Percentiles rank a stretch among this genome's conserved stretches.
These are phyloP conservation scores for Bondarzewia mesenterica DNA, from an alignment of 1,284 basidiomycete species.

Conservation along the genomic window DNA sequence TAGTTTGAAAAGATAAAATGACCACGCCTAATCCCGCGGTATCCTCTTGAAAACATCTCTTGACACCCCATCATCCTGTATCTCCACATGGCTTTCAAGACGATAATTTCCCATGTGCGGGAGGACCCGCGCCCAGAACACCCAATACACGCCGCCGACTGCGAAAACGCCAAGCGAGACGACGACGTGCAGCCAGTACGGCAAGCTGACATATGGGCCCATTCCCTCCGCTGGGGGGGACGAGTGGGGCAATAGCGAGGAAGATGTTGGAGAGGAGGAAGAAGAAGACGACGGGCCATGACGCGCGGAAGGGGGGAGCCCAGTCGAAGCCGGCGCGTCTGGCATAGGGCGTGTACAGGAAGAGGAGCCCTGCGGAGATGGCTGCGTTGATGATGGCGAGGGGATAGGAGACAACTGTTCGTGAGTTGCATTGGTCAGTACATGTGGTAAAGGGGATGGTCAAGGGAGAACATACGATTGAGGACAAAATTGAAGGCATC, in stretches of 20 bases:
- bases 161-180: slow-evolving; percentile 41
- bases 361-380: slow-evolving; percentile 52
- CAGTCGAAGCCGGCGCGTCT: slow-evolving; percentile 28
- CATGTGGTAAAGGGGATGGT: background rate
- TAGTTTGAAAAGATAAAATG: too few relatives aligned
- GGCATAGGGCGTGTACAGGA: slow-evolving; percentile 42
- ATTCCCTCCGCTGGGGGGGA: slow-evolving; percentile 47
- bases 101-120: slow-evolving; percentile 42
- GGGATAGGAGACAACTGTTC: slow-evolving; percentile 46
- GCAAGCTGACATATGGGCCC: slow-evolving; percentile 46
- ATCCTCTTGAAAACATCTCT: slow-evolving; percentile 33
- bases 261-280: slow-evolving; percentile 62
- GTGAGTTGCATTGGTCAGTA: background rate
- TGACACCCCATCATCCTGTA: slow-evolving; percentile 41
- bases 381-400: slow-evolving; percentile 46
- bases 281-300: slow-evolving; percentile 34
- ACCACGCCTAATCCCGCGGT: background rate
- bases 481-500: slow-evolving; percentile 65
- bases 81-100: slow-evolving; percentile 38
- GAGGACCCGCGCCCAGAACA: slow-evolving; percentile 44
- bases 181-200: slow-evolving; percentile 59
- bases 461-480: slow-evolving; percentile 35
- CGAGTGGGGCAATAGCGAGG: slow-evolving; percentile 46
- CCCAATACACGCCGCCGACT: slow-evolving; percentile 54
- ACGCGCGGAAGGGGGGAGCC: slow-evolving; percentile 55